phyloP scores from a whole-genome alignment of 441 rosid species.

The Gossypium lobatum region DNA sequence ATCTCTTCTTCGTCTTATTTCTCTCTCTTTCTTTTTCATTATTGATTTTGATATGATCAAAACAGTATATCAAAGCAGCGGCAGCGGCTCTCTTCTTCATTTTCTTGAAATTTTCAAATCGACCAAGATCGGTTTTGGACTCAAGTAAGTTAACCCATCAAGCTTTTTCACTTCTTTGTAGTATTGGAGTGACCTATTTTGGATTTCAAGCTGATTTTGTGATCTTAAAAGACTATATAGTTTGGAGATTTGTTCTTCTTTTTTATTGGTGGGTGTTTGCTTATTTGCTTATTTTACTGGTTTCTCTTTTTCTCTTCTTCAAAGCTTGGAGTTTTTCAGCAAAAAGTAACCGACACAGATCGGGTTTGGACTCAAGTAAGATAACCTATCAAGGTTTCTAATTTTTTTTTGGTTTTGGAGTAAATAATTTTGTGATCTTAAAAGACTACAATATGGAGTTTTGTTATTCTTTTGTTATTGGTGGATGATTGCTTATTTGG shows the following conservation, averaged over 20 bases:
- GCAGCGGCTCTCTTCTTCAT: constrained; percentile 12
- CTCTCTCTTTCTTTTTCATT: constrained; percentile 10
- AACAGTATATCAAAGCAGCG: constrained; percentile 6
- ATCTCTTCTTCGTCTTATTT: constrained; percentile 21
- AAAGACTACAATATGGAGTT: constrained; percentile 11
- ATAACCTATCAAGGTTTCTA: constrained; percentile 24
- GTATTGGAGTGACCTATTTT: constrained; percentile 15
- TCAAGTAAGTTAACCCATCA: constrained; percentile 37
- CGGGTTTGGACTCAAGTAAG: constrained; percentile 46
- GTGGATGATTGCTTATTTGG: not conserved
- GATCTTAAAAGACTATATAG: not conserved
- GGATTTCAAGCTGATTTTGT: constrained; percentile 17
- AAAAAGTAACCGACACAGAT: constrained; percentile 36
- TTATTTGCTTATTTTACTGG: constrained; percentile 8
- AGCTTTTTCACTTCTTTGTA: constrained; percentile 20
- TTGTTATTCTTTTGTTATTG: constrained; percentile 11
- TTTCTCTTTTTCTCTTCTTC: not conserved
- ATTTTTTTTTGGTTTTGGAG: constrained; percentile 17
- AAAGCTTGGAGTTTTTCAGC: constrained; percentile 11
- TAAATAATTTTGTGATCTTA: constrained; percentile 13
- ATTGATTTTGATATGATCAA: constrained; percentile 5
- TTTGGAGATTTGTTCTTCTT: constrained; percentile 14
- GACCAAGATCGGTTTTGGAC: constrained; percentile 49
- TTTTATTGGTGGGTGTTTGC: constrained; percentile 2
- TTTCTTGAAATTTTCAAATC: constrained; percentile 9